Evolutionary conservation across 139 green algal genomes (phyloP).

Genomic region (Chara braunii): DNA sequence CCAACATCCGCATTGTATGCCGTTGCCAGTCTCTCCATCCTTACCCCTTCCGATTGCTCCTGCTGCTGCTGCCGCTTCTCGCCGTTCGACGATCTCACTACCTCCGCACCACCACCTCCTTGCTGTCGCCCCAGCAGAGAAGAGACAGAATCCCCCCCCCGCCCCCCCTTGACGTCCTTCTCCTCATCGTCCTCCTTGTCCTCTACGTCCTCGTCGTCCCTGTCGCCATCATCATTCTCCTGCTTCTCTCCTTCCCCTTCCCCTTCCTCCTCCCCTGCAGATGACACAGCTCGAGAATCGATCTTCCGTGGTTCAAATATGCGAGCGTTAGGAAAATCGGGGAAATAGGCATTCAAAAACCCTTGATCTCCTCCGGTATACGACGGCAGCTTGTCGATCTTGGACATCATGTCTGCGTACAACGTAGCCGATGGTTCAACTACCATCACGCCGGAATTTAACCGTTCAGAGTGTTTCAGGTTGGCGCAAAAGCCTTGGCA

Average conservation of each 20-base stretch:
- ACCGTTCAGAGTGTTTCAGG: conserved; percentile 60
- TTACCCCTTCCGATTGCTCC: conserved; percentile 20
- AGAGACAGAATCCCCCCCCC: no score
- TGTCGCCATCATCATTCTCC: no score
- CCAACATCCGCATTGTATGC: conserved; percentile 67
- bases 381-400: conserved; percentile 46
- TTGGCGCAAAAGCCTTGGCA: conserved; percentile 65
- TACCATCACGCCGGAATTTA: conserved; percentile 70
- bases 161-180: no score
- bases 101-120: not conserved
- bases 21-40: conserved; percentile 58
- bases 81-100: no score
- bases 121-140: not conserved
- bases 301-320: conserved; percentile 67
- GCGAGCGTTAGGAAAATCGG: conserved; percentile 47
- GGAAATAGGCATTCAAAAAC: conserved; percentile 67
- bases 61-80: no score
- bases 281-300: conserved; percentile 17
- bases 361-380: conserved; percentile 70
- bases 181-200: no score
- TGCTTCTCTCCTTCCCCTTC: no score
- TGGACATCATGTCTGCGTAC: conserved; percentile 59
- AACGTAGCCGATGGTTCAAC: conserved; percentile 37
- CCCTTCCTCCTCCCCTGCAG: no score
- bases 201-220: no score